Conservation (phyloP, 768 basidiomycete genomes). For the Clitopilus passeckerianus region DNA sequence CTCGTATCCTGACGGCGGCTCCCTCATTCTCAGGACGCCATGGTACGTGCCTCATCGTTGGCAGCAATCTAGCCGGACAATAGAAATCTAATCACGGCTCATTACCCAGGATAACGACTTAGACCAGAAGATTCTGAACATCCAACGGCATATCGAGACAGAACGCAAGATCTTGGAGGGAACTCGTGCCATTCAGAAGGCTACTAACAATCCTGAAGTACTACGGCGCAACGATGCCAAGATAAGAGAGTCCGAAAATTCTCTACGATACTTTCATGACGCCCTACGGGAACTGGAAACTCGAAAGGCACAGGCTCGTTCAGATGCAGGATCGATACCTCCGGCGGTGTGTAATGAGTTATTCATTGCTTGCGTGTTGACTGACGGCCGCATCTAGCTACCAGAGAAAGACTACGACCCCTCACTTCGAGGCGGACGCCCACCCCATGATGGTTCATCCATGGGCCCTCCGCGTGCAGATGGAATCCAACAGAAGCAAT, state of each 20-base stretch:
- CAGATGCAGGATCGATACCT: constrained; percentile 41
- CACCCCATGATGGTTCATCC: constrained; percentile 31
- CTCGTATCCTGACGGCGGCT: constrained; percentile 9
- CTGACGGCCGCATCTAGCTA: constrained; percentile 29
- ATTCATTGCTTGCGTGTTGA: constrained; percentile 7
- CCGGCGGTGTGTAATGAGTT: constrained; percentile 32
- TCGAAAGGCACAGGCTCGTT: constrained; percentile 58
- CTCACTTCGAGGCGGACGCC: constrained; percentile 24
- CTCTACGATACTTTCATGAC: constrained; percentile 83
- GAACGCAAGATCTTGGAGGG: constrained; percentile 92
- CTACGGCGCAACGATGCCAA: constrained; percentile 75
- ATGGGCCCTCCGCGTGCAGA: constrained; percentile 31
- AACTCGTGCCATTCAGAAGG: constrained; percentile 69
- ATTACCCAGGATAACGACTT: constrained; percentile 52
- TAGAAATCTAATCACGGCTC: constrained; percentile 1
- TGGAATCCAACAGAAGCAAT: constrained; percentile 54
- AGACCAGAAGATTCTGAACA: constrained; percentile 92
- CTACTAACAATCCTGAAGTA: constrained; percentile 85
- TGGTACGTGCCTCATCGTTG: constrained; percentile 4
- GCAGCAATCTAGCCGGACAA: constrained; percentile 21
- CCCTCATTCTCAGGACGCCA: constrained; percentile 15
- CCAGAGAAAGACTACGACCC: constrained; percentile 49
- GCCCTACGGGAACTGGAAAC: constrained; percentile 78
- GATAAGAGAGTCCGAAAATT: constrained; percentile 82
- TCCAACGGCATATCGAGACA: constrained; percentile 85